Evolutionary conservation across 352 stramenopile species (phyloP).

Genomic region (Aphanomyces stellatus): DNA sequence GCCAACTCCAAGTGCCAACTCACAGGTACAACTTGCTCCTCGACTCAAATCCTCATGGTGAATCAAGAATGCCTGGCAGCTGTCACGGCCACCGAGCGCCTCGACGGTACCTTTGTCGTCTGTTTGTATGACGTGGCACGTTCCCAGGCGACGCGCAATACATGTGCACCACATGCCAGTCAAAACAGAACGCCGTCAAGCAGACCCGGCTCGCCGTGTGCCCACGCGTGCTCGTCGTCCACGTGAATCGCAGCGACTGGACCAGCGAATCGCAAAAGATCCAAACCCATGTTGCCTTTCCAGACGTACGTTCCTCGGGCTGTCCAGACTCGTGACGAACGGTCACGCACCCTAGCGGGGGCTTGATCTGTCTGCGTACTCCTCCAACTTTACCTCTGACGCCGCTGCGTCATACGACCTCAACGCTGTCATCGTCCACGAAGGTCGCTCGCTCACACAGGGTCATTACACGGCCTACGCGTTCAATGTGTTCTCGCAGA

Average conservation of each 20-base stretch:
- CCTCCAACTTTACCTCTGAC: not conserved
- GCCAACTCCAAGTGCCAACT: not conserved
- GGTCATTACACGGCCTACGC: not conserved
- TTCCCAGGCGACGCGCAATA: not conserved
- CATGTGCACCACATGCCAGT: not conserved
- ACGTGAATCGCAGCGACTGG: not conserved
- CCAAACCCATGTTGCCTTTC: not conserved
- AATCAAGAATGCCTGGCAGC: not conserved
- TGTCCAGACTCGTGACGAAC: too few relatives aligned
- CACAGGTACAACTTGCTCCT: not conserved
- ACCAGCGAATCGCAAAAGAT: not conserved
- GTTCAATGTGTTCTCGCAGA: not conserved
- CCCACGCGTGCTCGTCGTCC: not conserved
- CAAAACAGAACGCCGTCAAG: not conserved
- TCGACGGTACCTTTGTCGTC: not conserved
- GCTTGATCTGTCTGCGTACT: not conserved
- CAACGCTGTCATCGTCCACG: not conserved
- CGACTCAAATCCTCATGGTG: not conserved
- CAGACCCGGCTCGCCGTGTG: not conserved
- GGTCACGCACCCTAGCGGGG: too few relatives aligned
- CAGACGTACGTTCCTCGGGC: not conserved
- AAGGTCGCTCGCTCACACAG: slow-evolving; percentile 1
- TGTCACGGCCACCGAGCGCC: not conserved
- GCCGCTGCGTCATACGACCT: not conserved
- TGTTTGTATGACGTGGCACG: not conserved